Evolutionary conservation across 345 rosid species (phyloP), one percentile per base, ranked within the genome.

Genomic region (Salix suchowensis): DNA sequence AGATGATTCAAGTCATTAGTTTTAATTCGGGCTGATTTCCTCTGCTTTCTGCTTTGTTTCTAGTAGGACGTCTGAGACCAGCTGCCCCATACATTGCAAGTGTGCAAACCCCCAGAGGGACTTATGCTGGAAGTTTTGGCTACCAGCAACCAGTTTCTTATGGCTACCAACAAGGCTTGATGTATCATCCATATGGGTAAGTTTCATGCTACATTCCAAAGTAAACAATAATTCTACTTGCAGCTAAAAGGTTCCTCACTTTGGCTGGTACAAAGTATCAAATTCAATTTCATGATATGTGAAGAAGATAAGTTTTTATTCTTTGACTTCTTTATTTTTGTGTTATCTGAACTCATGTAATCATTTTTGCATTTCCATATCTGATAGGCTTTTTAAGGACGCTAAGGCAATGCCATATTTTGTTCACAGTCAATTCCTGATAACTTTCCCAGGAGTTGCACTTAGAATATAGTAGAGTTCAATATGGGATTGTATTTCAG

Each of bases 101-200:
- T 74, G 76, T 86, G 85, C 98, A 87, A 81, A 82, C 86, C 64
- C 74, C 89, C n/a, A 86, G 95, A 18, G 90, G 97, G 44, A 75
- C 89, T 70, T 85, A 84, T 70, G 83, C 81, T 76, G 97, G 98
- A 79, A 86, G 79, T 81, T 81, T 83, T 82, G 93, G 94, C 30
- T 92, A 93, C 80, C 98, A 91, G 83, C 97, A 88, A 32, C 88
- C 89, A 46, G 82, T 87, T 84, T 76, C 97, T 77, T 88, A 84
- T 82, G 74, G 71, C 89, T 91, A 91, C 82, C 97, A 89, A 48
- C 97, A 89, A 76, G 96, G 92, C 79, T 34, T 89, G 80, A 72
- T 87, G 81, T 90, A 90, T 73, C 94, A 96, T 85, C 78, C 89
- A 48, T 92, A 90, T 78, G 97, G 98, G 98, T 95, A 79, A 89